Base-by-base conservation (phyloP, 169 alveolate genomes). In the Amoebophrya sp. region DNA sequence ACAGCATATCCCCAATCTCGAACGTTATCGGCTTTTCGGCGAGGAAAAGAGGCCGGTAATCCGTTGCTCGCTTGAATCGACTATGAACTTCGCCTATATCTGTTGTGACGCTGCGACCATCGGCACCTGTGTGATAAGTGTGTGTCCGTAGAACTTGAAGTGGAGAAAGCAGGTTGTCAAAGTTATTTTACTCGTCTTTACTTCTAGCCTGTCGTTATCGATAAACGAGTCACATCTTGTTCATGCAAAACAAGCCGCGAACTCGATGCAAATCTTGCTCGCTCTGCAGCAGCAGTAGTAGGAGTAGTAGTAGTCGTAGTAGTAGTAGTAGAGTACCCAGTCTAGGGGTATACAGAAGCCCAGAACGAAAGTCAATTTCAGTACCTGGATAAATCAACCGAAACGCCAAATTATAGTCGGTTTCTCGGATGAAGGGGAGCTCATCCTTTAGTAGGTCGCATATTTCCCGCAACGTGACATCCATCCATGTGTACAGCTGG, bases 1-100 rank as follows among this genome's bases (percentile, higher is more conserved):
- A 12, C 36, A 65, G 83, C 83, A 65, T 65, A 36, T 65, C 83
- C 33, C 83, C 83, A 36, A 65, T 65, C n/a, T 65, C 83, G 83
- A 65, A 65, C n/a, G n/a, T n/a, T 1, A 65, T 65, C 26, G 10
- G 18, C 2, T 36, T 36, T 36, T 65, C 38, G 10, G 39, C 2
- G 33, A 65, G 83, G 39, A 65, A 65, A 10, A 65, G 3, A 1
- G 83, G 83, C n/a, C 83, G 83, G 33, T 12, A 65, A 36, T 65
- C 83, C 83, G 18, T 36, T 29, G 39, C 26, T 36, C 26, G 18
- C n/a, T 65, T 65, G 83, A 65, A 65, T 6, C 18, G 39, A 18
- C 38, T 26, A 26, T 65, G 83, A 6, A 65, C 83, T 36, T 65
- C 83, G 12, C 83, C 83, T 1, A 65, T 29, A 6, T 65, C 26